These are phyloP conservation scores for Cucumis hystrix DNA, from an alignment of 306 rosid genomes.

Conservation along the genomic window DNA sequence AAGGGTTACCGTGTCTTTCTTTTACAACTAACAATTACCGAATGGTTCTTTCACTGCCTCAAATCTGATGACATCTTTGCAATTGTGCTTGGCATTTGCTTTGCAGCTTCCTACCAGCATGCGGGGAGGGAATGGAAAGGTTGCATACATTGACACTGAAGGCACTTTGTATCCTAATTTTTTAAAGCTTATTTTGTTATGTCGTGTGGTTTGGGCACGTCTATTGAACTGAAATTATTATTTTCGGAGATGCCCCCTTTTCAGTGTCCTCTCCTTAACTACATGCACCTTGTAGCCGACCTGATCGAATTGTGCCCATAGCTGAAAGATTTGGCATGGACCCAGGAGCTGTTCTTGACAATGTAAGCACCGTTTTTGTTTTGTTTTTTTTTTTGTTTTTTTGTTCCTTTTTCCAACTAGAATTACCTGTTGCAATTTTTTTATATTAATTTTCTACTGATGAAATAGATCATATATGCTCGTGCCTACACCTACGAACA, in stretches of 20 bases:
- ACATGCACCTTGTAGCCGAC: constrained; percentile 46
- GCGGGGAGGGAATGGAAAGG: constrained; percentile 95
- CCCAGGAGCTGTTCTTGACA: constrained; percentile 89
- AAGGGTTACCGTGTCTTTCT: not conserved
- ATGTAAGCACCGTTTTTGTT: constrained; percentile 33
- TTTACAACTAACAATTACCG: not conserved
- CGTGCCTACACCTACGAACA: constrained; percentile 97
- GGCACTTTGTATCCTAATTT: constrained; percentile 73
- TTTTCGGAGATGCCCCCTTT: constrained; percentile 3
- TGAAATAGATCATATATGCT: constrained; percentile 73
- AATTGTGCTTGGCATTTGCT: constrained; percentile 9
- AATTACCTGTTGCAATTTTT: constrained; percentile 1
- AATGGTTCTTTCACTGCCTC: not conserved
- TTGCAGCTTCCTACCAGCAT: constrained; percentile 75
- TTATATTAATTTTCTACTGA: constrained; percentile 16
- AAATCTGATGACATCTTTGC: not conserved
- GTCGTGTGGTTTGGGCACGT: constrained; percentile 2
- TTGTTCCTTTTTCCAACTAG: not conserved
- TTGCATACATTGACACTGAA: constrained; percentile 96
- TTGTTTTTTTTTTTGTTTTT: not conserved
- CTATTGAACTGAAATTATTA: not conserved
- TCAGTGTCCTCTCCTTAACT: constrained; percentile 22
- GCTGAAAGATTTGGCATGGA: constrained; percentile 99
- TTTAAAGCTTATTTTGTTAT: constrained; percentile 2
- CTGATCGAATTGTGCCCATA: constrained; percentile 77